Conservation (phyloP, 1,139 yeast genomes). For the Pneumocystis sp. region DNA sequence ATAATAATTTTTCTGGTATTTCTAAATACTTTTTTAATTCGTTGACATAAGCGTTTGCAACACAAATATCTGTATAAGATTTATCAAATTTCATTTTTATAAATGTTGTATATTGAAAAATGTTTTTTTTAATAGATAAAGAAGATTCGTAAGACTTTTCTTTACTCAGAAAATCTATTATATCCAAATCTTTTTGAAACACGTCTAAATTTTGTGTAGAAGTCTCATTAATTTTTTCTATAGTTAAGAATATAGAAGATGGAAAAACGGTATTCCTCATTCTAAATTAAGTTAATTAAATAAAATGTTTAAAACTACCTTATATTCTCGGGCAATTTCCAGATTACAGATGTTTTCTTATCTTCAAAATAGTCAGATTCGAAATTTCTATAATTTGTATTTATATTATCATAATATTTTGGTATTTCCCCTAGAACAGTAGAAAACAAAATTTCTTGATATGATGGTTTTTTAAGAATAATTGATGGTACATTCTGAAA, state of each 20-base stretch:
- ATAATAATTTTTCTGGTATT: background rate
- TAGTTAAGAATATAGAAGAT: background rate
- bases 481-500: conserved; percentile 6
- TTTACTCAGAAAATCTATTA: background rate
- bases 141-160: background rate
- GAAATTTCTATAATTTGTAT: background rate
- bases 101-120: background rate
- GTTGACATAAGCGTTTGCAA: background rate
- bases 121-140: background rate
- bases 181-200: background rate
- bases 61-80: background rate
- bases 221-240: background rate
- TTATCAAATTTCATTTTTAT: background rate
- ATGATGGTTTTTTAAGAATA: conserved; percentile 2
- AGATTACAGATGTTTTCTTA: background rate
- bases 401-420: background rate
- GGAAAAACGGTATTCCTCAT: background rate
- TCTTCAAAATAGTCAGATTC: background rate
- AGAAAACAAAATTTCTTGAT: background rate
- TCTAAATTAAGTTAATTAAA: background rate
- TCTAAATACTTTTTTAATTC: background rate
- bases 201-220: background rate
- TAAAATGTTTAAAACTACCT: background rate
- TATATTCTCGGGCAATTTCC: background rate
- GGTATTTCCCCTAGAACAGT: background rate